Base-by-base conservation (phyloP, 345 rosid species). In the Pistacia vera region DNA sequence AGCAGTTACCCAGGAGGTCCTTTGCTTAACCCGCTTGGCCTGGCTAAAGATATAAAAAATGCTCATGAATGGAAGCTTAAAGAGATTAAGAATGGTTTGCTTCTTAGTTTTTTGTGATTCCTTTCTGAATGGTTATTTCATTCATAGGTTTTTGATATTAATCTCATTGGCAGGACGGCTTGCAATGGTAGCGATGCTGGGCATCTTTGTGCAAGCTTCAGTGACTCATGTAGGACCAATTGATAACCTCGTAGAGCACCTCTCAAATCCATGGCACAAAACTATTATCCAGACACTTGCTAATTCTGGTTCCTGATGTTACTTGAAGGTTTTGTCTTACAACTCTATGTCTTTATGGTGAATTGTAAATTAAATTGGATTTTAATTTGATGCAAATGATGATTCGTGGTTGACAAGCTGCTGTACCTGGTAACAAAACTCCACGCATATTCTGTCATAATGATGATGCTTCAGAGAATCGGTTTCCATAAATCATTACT, bases 1-100 rank as follows among this genome's bases (percentile, higher is more conserved):
- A 13, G 56, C 88, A 93, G 98, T 68, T 95, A 95, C 69, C 98
- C 99, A 11, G 99, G 99, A 66, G 99, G 99, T 60, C 98, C 99
- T 17, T 81, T 95, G 68, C 78, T 95, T 17, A 93, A 95, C 71
- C 99, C 99, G 11, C 90, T 91, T 68, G 99, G 99, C 8, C 84
- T 95, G 54, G 98, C 98, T 70, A 93, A 90, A 81, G 99, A 95
- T 46, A 85, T 88, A 2, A 72, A 70, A 65, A 88, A 82, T n/a
- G 93, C 97, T 75, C 83, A 73, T 63, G 91, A 83, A 1, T 90
- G 85, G 98, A 95, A 95, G 88, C 96, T 90, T 30, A 93, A 95
- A 74, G 99, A 95, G 85, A 91, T 95, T 44, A 93, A 93, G 83
- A 95, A 93, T 64, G 99, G 98, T 95, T 55, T 48, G 62, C 36